A percentile compares a stretch with the other conserved stretches of the same genome.
These are phyloP conservation scores for Phascolomyces articulosus DNA, from an alignment of 371 early-diverging fungal species.

Conservation along the genomic window DNA sequence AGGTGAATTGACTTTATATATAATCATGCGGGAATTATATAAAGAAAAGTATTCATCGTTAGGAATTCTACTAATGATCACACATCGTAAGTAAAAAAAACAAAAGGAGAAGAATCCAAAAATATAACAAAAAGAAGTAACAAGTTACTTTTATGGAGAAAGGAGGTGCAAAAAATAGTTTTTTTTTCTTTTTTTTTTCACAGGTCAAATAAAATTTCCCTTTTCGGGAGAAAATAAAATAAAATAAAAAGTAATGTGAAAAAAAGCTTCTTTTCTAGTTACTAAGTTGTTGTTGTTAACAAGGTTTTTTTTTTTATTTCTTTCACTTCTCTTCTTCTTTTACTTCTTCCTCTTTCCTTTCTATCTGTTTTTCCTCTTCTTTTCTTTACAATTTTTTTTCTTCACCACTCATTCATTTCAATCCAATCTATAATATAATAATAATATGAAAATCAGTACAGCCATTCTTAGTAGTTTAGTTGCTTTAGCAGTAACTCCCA, in stretches of 20 bases:
- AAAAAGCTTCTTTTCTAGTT: too few species aligned
- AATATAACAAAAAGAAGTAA: neutral
- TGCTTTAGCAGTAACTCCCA: slow-evolving; percentile 6
- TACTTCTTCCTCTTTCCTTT: slow-evolving; percentile 10
- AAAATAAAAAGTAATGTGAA: neutral
- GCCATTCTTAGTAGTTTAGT: slow-evolving; percentile 28
- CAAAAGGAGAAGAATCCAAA: neutral
- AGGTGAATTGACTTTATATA: too few species aligned
- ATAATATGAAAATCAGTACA: slow-evolving; percentile 39
- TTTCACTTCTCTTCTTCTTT: slow-evolving; percentile 3
- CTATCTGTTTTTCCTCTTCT: slow-evolving; percentile 12
- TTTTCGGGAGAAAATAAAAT: slow-evolving; percentile 11
- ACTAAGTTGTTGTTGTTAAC: too few species aligned
- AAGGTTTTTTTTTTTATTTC: slow-evolving; percentile 6
- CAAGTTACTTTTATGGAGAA: neutral
- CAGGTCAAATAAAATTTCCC: slow-evolving; percentile 8
- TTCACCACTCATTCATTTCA: neutral
- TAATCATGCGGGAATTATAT: neutral
- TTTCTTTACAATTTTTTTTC: slow-evolving; percentile 13
- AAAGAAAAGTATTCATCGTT: too few species aligned
- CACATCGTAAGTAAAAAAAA: too few species aligned
- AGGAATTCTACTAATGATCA: too few species aligned
- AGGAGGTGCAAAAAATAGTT: slow-evolving; percentile 8
- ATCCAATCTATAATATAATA: neutral
- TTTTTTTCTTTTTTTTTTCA: too few species aligned